Evolutionary conservation across 306 rosid species (phyloP).

Genomic region (Acmispon strigosus): DNA sequence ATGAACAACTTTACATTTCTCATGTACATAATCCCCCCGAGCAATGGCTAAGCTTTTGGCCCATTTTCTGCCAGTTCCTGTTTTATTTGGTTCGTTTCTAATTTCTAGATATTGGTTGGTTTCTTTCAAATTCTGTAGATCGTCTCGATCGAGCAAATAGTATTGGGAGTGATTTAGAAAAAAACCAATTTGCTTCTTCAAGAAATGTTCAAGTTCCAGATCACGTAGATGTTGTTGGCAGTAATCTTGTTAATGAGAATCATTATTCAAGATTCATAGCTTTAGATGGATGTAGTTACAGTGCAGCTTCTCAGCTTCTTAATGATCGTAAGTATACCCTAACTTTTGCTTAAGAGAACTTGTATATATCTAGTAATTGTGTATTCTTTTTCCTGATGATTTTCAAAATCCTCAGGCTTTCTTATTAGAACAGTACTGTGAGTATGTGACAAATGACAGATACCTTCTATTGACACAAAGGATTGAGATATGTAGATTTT

Average conservation of each 20-base stretch:
- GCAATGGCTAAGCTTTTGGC: background rate
- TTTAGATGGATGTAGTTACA: slow-evolving; percentile 52
- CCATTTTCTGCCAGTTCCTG: slow-evolving; percentile 1
- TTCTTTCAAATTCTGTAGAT: slow-evolving; percentile 34
- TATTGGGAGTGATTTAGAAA: slow-evolving; percentile 55
- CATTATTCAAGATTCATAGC: slow-evolving; percentile 37
- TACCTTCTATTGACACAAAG: background rate
- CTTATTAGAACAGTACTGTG: background rate
- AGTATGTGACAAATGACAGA: background rate
- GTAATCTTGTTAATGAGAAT: slow-evolving; percentile 42
- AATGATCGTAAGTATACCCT: slow-evolving; percentile 46
- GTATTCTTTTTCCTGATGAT: background rate
- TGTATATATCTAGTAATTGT: slow-evolving; percentile 7
- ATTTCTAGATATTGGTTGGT: slow-evolving; percentile 2
- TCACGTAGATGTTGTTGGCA: slow-evolving; percentile 46
- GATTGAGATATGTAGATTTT: background rate
- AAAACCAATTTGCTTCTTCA: slow-evolving; percentile 43
- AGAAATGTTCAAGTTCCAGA: slow-evolving; percentile 39
- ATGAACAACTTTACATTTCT: background rate
- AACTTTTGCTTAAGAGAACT: background rate
- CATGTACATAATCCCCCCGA: background rate
- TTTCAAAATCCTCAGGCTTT: slow-evolving; percentile 1
- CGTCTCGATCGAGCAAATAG: slow-evolving; percentile 52
- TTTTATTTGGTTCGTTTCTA: slow-evolving; percentile 10
- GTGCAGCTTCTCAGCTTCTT: slow-evolving; percentile 58